Percentiles rank a stretch among this genome's conserved stretches.
phyloP scores from a whole-genome alignment of 805 yeast genomes.

The Ogataea chonburiensis region DNA sequence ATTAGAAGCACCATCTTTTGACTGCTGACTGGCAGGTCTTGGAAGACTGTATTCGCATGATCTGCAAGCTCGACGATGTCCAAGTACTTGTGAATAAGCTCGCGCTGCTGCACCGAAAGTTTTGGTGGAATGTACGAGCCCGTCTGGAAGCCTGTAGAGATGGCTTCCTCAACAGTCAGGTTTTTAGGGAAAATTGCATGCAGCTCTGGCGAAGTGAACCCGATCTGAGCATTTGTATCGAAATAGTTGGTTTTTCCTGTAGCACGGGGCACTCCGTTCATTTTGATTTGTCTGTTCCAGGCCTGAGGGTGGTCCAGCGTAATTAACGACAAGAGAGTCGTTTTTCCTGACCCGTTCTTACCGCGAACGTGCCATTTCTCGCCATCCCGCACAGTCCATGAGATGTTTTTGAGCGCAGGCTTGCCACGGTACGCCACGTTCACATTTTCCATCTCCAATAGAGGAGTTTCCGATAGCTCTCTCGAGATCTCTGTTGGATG shows the following conservation, averaged over 20 bases:
- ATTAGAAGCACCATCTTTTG: conserved; percentile 78
- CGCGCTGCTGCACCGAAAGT: conserved; percentile 38
- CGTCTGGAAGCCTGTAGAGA: conserved; percentile 72
- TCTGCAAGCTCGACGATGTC: conserved; percentile 44
- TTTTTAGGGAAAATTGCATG: conserved; percentile 77
- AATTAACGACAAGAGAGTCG: conserved; percentile 77
- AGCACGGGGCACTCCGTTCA: conserved; percentile 65
- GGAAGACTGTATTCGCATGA: conserved; percentile 43
- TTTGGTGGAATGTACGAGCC: conserved; percentile 58
- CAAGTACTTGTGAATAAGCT: conserved; percentile 44
- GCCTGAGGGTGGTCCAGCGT: conserved; percentile 98
- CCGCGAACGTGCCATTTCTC: conserved; percentile 90
- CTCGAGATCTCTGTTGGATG: conserved; percentile 5
- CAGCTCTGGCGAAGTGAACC: conserved; percentile 87
- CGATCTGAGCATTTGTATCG: conserved; percentile 74
- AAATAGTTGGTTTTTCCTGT: conserved; percentile 78
- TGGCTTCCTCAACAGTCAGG: conserved; percentile 52
- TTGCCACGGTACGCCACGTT: conserved; percentile 64
- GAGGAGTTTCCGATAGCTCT: conserved; percentile 4
- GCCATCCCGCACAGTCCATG: conserved; percentile 67
- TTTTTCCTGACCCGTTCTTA: conserved; percentile 89
- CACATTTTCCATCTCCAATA: conserved; percentile 58
- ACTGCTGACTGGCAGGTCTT: conserved; percentile 59
- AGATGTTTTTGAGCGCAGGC: conserved; percentile 56
- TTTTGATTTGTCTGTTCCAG: conserved; percentile 69